phyloP scores from a whole-genome alignment of 2,329 filamentous ascomycete species.

The Exutisphaerella laricina region DNA sequence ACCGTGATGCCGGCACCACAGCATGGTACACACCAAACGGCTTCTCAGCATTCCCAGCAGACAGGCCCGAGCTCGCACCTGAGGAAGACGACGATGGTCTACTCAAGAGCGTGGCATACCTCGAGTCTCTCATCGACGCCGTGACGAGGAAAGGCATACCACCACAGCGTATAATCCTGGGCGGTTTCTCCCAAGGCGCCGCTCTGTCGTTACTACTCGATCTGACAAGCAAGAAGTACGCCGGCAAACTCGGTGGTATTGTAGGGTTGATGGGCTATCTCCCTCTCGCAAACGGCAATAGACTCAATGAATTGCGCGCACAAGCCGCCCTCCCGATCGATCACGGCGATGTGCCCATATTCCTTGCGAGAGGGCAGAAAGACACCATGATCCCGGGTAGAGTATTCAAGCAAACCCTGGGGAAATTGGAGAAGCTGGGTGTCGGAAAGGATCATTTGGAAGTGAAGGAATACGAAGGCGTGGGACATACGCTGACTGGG shows the following conservation, averaged over 20 bases:
- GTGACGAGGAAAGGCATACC: slow-evolving; percentile 38
- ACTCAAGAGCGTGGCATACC: slow-evolving; percentile 35
- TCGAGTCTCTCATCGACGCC: slow-evolving; percentile 40
- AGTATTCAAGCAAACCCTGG: slow-evolving; percentile 39
- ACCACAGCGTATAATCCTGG: slow-evolving; percentile 40
- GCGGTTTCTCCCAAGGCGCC: slow-evolving; percentile 46
- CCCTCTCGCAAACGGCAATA: slow-evolving; percentile 29
- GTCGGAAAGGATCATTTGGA: slow-evolving; percentile 37
- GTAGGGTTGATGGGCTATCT: slow-evolving; percentile 46
- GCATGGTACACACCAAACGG: slow-evolving; percentile 45
- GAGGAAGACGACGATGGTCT: slow-evolving; percentile 43
- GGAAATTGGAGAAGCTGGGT: slow-evolving; percentile 38
- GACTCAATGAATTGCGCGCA: slow-evolving; percentile 37
- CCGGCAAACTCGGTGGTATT: slow-evolving; percentile 38
- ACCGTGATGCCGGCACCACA: slow-evolving; percentile 40
- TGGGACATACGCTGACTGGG: slow-evolving; percentile 43
- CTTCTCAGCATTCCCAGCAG: slow-evolving; percentile 35
- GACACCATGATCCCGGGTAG: slow-evolving; percentile 46
- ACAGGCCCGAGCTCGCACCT: slow-evolving; percentile 31
- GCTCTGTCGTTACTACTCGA: slow-evolving; percentile 41
- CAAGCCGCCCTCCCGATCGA: slow-evolving; percentile 33
- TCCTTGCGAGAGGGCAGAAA: slow-evolving; percentile 43
- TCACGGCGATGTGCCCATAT: slow-evolving; percentile 38
- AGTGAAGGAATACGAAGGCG: slow-evolving; percentile 44
- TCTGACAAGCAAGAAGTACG: slow-evolving; percentile 35